Evolutionary conservation across 2,329 filamentous ascomycete genomes (phyloP), one percentile per base, ranked within the genome.

Genomic region (Hymenoscyphus fructigenus): DNA sequence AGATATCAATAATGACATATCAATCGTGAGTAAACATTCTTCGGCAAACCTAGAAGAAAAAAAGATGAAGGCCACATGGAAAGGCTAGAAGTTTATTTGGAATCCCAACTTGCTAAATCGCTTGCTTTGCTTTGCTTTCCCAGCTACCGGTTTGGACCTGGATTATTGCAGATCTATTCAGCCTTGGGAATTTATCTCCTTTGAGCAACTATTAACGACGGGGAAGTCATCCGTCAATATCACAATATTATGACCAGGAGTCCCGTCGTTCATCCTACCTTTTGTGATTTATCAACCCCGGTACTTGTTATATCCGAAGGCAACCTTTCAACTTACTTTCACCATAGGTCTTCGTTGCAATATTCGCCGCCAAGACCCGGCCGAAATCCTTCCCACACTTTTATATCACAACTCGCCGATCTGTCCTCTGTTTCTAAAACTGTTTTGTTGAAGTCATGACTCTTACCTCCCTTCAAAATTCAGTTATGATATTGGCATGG

Each of bases 401-500:
- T 44, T n/a, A 44, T 44, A n/a, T 44, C 41, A 20, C 41, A 20
- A 17, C n/a, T 44, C 41, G 41, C n/a, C 41, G 41, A 44, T 44
- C 41, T 44, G 41, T 44, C 41, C 41, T 44, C n/a, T n/a, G 41
- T 44, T 44, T 44, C 41, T n/a, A 7, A 44, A 44, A 44, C 17
- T 20, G 17, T 17, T n/a, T 17, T n/a, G n/a, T 44, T 17, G 20
- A n/a, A 44, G 41, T 12, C 20, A 20, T 23, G n/a, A 23, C 9
- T 50, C n/a, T n/a, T 23, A 12, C 44, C 1, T 3, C n/a, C 7
- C 9, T 50, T 12, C 20, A 23, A 12, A 23, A 36, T 36, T 15
- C n/a, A 26, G 44, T n/a, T 50, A 23, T 50, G 44, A 50, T 23
- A 50, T 50, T 50, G 44, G n/a, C n/a, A 50, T 50, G 44, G 44